These are phyloP conservation scores for Alternaria atra DNA, from an alignment of 2,329 filamentous ascomycete species.

Conservation along the genomic window DNA sequence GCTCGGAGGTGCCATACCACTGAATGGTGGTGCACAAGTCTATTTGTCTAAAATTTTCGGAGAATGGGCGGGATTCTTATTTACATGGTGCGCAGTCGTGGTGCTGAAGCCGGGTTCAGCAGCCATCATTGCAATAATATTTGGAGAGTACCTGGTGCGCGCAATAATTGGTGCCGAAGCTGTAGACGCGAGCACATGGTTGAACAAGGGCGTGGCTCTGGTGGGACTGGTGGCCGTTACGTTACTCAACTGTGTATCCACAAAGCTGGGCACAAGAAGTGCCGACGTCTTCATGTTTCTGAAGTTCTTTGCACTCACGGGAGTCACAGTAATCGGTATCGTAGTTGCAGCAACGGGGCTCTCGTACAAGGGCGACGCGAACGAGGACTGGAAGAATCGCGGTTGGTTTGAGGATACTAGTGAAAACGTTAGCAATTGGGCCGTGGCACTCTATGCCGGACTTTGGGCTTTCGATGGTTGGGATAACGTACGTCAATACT, in stretches of 20 bases:
- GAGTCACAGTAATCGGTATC: constrained; percentile 85
- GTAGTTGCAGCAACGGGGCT: constrained; percentile 88
- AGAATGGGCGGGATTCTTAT: constrained; percentile 90
- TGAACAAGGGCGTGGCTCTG: constrained; percentile 88
- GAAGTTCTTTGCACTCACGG: constrained; percentile 90
- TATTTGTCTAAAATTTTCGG: constrained; percentile 97
- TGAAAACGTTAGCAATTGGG: constrained; percentile 83
- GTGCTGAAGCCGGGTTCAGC: constrained; percentile 93
- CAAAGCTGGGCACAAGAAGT: constrained; percentile 82
- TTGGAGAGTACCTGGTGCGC: constrained; percentile 95
- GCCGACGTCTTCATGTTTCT: constrained; percentile 96
- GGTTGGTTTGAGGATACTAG: constrained; percentile 91
- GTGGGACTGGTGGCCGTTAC: constrained; percentile 79
- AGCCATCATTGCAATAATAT: constrained; percentile 96
- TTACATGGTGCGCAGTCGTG: constrained; percentile 94
- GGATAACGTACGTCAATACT: constrained; percentile 80
- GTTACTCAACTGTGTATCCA: constrained; percentile 88
- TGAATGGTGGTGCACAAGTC: constrained; percentile 93
- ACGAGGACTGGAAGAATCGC: constrained; percentile 83
- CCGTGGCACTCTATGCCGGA: constrained; percentile 92
- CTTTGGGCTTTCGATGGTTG: constrained; percentile 98
- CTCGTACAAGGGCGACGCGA: constrained; percentile 78
- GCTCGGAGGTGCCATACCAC: constrained; percentile 90
- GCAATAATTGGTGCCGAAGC: constrained; percentile 88
- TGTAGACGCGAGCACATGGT: constrained; percentile 81